These are phyloP conservation scores for Parafenestella ontariensis DNA, from an alignment of 2,329 filamentous ascomycete species.

Conservation along the genomic window DNA sequence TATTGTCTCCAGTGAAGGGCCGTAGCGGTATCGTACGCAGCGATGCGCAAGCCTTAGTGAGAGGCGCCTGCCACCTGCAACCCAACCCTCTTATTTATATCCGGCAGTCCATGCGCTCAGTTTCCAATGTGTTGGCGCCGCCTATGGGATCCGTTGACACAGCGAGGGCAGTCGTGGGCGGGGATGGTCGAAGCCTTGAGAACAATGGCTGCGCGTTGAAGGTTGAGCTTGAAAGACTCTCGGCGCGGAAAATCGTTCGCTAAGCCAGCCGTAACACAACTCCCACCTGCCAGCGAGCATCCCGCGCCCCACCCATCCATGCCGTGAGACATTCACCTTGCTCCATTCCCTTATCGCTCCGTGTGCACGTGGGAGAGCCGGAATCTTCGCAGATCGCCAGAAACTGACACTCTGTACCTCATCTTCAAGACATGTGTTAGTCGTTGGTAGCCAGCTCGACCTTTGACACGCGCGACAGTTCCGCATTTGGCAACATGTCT, in stretches of 20 bases:
- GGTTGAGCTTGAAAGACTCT: slow-evolving; percentile 15
- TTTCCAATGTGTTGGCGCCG: slow-evolving; percentile 21
- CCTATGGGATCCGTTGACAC: slow-evolving; percentile 16
- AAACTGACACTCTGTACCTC: slow-evolving; percentile 5
- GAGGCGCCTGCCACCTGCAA: slow-evolving; percentile 42
- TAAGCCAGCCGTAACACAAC: slow-evolving; percentile 15
- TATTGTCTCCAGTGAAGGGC: slow-evolving; percentile 28
- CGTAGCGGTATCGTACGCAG: slow-evolving; percentile 17
- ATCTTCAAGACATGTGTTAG: slow-evolving; percentile 38
- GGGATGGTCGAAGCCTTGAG: slow-evolving; percentile 17
- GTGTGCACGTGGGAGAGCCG: slow-evolving; percentile 20
- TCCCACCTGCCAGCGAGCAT: slow-evolving; percentile 29
- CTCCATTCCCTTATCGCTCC: slow-evolving; percentile 22
- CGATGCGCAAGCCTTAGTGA: slow-evolving; percentile 29
- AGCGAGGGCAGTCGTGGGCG: slow-evolving; percentile 16
- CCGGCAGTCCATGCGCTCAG: slow-evolving; percentile 38
- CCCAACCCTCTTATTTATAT: slow-evolving; percentile 26
- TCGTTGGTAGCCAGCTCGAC: slow-evolving; percentile 25
- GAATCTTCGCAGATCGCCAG: slow-evolving; percentile 6
- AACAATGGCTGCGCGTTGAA: slow-evolving; percentile 13
- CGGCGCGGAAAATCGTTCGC: slow-evolving; percentile 29
- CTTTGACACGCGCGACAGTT: slow-evolving; percentile 35
- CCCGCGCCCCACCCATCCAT: slow-evolving; percentile 29
- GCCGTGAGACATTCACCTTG: slow-evolving; percentile 36
- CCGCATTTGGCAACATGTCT: slow-evolving; percentile 52